Conservation (phyloP, 1,284 basidiomycete species). For the Ustilago trichophora region DNA sequence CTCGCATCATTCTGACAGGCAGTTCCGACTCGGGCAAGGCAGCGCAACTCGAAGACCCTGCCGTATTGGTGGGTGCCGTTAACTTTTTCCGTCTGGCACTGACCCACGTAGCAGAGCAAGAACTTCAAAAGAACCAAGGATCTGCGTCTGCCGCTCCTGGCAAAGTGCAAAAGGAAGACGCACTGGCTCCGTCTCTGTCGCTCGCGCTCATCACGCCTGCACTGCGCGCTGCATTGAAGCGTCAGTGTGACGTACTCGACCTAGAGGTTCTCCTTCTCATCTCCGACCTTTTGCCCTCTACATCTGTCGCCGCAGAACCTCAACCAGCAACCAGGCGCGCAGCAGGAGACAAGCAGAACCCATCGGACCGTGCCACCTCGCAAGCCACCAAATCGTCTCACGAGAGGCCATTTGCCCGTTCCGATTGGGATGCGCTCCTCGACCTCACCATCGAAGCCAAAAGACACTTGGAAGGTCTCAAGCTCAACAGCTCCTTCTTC, state of each 20-base stretch:
- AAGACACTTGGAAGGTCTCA: slow-evolving; percentile 56
- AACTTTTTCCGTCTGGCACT: slow-evolving; percentile 57
- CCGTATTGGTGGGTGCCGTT: slow-evolving; percentile 59
- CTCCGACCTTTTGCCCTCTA: slow-evolving; percentile 49
- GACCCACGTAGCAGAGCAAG: slow-evolving; percentile 46
- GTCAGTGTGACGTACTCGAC: slow-evolving; percentile 56
- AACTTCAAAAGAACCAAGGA: slow-evolving; percentile 29
- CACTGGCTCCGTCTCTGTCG: slow-evolving; percentile 49
- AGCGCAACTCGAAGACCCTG: slow-evolving; percentile 38
- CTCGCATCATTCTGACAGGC: slow-evolving; percentile 44
- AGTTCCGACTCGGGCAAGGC: neutral
- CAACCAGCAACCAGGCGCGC: slow-evolving; percentile 3
- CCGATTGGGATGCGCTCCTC: slow-evolving; percentile 61
- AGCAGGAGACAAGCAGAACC: slow-evolving; percentile 11
- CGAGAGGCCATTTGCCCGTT: slow-evolving; percentile 16
- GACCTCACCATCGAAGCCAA: slow-evolving; percentile 57
- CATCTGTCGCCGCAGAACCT: slow-evolving; percentile 1
- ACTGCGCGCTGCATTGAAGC: slow-evolving; percentile 52
- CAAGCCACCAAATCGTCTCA: neutral
- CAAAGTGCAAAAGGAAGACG: slow-evolving; percentile 44
- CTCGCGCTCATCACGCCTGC: slow-evolving; percentile 57
- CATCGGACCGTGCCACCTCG: too few relatives aligned
- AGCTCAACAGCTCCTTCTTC: slow-evolving; percentile 21
- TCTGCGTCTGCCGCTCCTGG: slow-evolving; percentile 1
- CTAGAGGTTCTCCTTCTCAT: slow-evolving; percentile 59